Evolutionary conservation across 139 green algal genomes (phyloP).

Genomic region (Micromonas commoda): DNA sequence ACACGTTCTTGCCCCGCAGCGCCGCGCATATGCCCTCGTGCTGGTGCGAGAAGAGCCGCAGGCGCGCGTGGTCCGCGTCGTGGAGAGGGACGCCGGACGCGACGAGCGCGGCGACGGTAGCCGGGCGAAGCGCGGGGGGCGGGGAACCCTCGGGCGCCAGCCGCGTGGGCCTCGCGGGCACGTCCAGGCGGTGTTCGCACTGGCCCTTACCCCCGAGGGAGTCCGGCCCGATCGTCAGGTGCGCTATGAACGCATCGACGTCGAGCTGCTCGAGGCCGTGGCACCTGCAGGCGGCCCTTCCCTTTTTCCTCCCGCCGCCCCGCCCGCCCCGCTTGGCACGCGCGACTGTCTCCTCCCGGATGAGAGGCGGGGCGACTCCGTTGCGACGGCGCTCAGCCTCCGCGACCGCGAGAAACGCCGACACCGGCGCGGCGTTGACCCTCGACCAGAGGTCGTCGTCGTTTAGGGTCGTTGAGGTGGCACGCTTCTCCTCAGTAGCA

Average conservation of each 20-base stretch:
- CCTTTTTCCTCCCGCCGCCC: not conserved
- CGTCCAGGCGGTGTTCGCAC: not conserved
- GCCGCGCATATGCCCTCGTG: conserved; percentile 52
- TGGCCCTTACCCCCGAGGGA: not conserved
- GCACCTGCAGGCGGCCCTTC: not conserved
- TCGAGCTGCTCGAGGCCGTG: not conserved
- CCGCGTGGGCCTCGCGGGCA: not conserved
- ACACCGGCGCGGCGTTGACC: too few species aligned
- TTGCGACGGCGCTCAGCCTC: too few species aligned
- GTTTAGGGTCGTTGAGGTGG: too few species aligned
- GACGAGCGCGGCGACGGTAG: not conserved
- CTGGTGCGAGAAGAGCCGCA: conserved; percentile 35
- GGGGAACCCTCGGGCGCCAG: not conserved
- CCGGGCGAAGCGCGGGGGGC: not conserved
- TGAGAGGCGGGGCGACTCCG: too few species aligned
- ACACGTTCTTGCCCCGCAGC: conserved; percentile 50
- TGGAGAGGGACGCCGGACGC: not conserved
- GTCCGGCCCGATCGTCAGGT: not conserved
- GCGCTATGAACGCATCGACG: conserved; percentile 6
- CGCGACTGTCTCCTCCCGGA: too few species aligned
- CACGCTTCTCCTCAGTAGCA: too few species aligned
- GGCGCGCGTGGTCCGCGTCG: not conserved
- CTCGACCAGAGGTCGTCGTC: too few species aligned
- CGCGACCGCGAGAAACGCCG: too few species aligned
- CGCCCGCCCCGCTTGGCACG: too few species aligned